A percentile compares a stretch with the other conserved stretches of the same genome.
Evolutionary conservation across 2,329 filamentous ascomycete genomes (phyloP).

Genomic region (Nemania abortiva): DNA sequence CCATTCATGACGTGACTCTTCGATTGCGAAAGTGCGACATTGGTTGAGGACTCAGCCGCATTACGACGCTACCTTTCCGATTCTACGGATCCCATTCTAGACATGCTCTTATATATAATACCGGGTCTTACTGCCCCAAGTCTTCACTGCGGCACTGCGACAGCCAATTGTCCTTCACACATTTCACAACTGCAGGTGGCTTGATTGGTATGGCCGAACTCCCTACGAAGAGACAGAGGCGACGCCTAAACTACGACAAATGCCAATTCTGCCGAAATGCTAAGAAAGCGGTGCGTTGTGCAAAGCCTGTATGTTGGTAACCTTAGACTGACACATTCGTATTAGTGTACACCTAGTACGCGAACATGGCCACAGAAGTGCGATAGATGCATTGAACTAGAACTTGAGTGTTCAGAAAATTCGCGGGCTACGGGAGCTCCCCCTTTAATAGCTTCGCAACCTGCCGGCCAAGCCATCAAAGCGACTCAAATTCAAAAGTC

Average conservation of each 20-base stretch:
- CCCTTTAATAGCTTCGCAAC: not conserved
- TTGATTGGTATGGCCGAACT: constrained; percentile 22
- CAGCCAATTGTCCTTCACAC: not conserved
- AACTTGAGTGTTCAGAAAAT: constrained; percentile 29
- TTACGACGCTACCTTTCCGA: too few relatives aligned
- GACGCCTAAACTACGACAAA: constrained; percentile 25
- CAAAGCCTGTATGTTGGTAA: not conserved
- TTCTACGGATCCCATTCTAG: not conserved
- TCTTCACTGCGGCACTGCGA: constrained; percentile 14
- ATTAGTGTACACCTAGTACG: constrained; percentile 22
- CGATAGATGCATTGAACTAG: constrained; percentile 15
- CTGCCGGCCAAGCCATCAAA: not conserved
- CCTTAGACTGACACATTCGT: not conserved
- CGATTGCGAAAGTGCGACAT: not conserved
- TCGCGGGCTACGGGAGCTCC: constrained; percentile 12
- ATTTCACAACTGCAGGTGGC: not conserved
- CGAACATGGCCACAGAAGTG: constrained; percentile 27
- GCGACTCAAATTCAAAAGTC: not conserved
- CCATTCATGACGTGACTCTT: not conserved
- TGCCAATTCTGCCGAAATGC: constrained; percentile 23
- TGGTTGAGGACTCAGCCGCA: not conserved
- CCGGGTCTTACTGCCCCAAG: not conserved
- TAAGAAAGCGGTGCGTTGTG: constrained; percentile 20
- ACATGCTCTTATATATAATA: not conserved
- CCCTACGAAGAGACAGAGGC: constrained; percentile 18